Percentiles rank a stretch among this genome's conserved stretches.
Conservation (phyloP, 2,329 filamentous ascomycete genomes). For the Penicillium expansum region DNA sequence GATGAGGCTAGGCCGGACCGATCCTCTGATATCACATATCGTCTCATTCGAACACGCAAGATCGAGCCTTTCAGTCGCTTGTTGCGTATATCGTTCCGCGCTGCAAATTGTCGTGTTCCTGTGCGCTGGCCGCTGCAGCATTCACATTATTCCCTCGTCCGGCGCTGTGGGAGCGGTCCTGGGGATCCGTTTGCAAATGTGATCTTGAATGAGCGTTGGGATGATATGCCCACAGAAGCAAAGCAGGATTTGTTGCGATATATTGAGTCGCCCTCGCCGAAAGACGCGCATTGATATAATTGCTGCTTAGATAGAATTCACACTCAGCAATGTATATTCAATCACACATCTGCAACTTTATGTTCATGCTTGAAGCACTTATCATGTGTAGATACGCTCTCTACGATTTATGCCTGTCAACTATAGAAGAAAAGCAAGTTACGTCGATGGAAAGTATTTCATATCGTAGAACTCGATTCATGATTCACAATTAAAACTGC, state of each 20-base stretch:
- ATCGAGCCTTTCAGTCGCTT: slow-evolving; percentile 34
- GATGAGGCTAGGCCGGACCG: slow-evolving; percentile 27
- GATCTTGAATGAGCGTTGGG: slow-evolving; percentile 35
- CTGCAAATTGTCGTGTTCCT: slow-evolving; percentile 33
- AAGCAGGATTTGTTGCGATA: slow-evolving; percentile 27
- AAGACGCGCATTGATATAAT: not conserved
- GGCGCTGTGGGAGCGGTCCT: slow-evolving; percentile 26
- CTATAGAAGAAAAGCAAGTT: not conserved
- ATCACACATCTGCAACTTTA: not conserved
- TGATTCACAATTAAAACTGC: not conserved
- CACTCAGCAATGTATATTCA: not conserved
- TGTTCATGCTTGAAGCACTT: not conserved
- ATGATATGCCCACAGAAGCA: slow-evolving; percentile 27
- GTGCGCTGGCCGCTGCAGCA: slow-evolving; percentile 35
- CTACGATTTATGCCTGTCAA: not conserved
- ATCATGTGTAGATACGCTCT: not conserved
- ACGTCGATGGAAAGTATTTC: not conserved
- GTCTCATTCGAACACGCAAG: slow-evolving; percentile 37
- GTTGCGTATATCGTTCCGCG: slow-evolving; percentile 31
- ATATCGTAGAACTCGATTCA: not conserved
- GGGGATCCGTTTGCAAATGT: slow-evolving; percentile 37
- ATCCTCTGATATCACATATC: slow-evolving; percentile 31
- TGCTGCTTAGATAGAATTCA: not conserved
- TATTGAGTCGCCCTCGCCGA: not conserved
- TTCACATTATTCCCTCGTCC: slow-evolving; percentile 32